Base-by-base conservation (phyloP, 2,329 filamentous ascomycete genomes). In the Geosmithia putterillii region DNA sequence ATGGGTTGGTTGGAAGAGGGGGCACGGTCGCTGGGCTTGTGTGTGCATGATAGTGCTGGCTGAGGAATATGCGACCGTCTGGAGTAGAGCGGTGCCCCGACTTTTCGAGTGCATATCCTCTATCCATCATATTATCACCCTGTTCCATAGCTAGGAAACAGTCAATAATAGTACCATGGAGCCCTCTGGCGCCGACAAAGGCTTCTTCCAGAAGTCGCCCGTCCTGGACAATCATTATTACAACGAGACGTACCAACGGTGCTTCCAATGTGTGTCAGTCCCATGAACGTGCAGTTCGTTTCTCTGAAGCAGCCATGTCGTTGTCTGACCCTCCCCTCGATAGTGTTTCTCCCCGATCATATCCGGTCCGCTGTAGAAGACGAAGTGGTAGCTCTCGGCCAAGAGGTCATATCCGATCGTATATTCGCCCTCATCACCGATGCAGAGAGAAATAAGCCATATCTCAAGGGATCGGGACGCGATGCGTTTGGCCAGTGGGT, bases 371-470 rank as follows among this genome's bases (percentile, higher is more conserved):
- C 63, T 28, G 62, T 68, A 32, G 57, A 61, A 41, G 57, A 62
- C 2, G 70, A 73, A 44, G 58, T 76, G 12, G 57, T 63, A 7
- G 52, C 59, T 8, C 64, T 80, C 23, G 74, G 69, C 38, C 57
- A 69, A 17, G 65, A 73, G 22, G 72, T 78, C 9, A 58, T 83
- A 20, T 67, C 70, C 0, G 66, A 70, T 18, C 55, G 67, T 39
- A 61, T 79, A n/a, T 70, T 83, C 38, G 56, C 67, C 48, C 75
- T 69, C 60, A 58, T 81, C 17, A 72, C 73, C 0, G 77, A 86
- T 54, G 74, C 81, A 1, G 82, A 86, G 57, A 68, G 64, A 37
- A 79, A 83, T 48, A 70, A 74, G 38, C 80, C 81, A 0, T 75
- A 76, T 25, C 58, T 85, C 7, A 65, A 62, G 40, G 71, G 71